phyloP scores from a whole-genome alignment of 805 yeast genomes.

The Kazachstania psychrophila region DNA sequence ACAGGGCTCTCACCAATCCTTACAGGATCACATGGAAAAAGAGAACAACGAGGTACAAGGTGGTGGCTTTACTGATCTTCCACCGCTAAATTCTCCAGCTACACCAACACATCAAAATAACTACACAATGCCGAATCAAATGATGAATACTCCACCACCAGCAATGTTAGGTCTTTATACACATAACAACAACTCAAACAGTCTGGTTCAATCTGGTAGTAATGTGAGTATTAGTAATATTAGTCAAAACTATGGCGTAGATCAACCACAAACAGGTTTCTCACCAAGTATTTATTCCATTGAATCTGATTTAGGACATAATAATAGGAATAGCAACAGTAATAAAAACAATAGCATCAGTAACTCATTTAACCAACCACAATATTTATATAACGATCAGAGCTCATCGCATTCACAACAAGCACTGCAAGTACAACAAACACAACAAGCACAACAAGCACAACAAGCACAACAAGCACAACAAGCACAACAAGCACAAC shows the following conservation, averaged over 20 bases:
- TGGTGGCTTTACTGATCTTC: slow-evolving; percentile 27
- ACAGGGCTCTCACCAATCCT: slow-evolving; percentile 33
- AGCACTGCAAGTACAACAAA: slow-evolving; percentile 7
- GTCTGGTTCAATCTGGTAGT: slow-evolving; percentile 12
- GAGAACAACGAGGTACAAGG: slow-evolving; percentile 4
- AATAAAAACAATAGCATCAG: slow-evolving; percentile 12
- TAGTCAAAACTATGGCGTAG: slow-evolving; percentile 3
- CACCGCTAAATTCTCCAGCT: slow-evolving; percentile 24
- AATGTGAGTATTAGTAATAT: slow-evolving; percentile 1
- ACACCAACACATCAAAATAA: slow-evolving; percentile 23
- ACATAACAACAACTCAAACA: slow-evolving; percentile 25
- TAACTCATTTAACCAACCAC: slow-evolving; percentile 24
- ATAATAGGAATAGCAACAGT: slow-evolving; percentile 1
- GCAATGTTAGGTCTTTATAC: slow-evolving; percentile 19
- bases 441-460: slow-evolving; percentile 4
- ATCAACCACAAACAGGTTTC: slow-evolving; percentile 11
- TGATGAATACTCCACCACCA: slow-evolving; percentile 21
- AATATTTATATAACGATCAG: slow-evolving; percentile 11
- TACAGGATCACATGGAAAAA: slow-evolving; percentile 24
- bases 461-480: slow-evolving; percentile 13
- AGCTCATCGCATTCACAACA: neutral
- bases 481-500: slow-evolving; percentile 8
- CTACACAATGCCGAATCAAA: slow-evolving; percentile 10
- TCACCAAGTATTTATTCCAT: slow-evolving; percentile 25
- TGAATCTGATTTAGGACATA: slow-evolving; percentile 19